Evolutionary conservation across 495 filamentous ascomycete genomes (phyloP).

Genomic region (Tuber magnatum): DNA sequence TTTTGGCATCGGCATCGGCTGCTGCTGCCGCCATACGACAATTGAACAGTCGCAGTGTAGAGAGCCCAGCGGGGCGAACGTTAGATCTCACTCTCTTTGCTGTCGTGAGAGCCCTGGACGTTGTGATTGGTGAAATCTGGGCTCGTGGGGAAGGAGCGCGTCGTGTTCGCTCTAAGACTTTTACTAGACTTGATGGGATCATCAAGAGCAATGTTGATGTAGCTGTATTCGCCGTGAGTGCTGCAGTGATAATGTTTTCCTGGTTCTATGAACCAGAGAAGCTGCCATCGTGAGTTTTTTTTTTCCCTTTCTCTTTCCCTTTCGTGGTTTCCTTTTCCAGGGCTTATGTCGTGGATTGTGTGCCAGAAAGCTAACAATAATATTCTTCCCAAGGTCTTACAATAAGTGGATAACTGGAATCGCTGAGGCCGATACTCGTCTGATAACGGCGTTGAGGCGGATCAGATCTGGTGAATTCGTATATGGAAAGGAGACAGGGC

Average conservation of each 20-base stretch:
- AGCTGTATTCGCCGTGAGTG: conserved; percentile 66
- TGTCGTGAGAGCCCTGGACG: conserved; percentile 64
- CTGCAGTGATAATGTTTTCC: conserved; percentile 66
- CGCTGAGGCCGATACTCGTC: conserved; percentile 69
- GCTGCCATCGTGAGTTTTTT: conserved; percentile 34
- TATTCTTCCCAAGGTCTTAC: conserved; percentile 49
- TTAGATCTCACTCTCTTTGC: conserved; percentile 82
- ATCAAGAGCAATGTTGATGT: conserved; percentile 57
- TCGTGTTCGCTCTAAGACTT: conserved; percentile 43
- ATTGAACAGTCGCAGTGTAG: conserved; percentile 38
- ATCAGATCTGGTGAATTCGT: conserved; percentile 57
- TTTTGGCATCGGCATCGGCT: conserved; percentile 32
- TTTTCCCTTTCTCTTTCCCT: background rate
- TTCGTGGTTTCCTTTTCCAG: background rate
- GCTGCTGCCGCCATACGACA: conserved; percentile 30
- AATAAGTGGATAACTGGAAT: conserved; percentile 77
- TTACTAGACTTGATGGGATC: conserved; percentile 49
- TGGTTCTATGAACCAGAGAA: conserved; percentile 40
- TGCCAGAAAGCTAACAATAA: conserved; percentile 11
- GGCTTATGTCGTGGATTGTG: background rate
- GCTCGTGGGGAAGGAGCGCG: conserved; percentile 44
- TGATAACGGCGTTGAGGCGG: conserved; percentile 66
- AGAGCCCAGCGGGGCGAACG: conserved; percentile 61
- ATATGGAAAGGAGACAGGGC: conserved; percentile 73
- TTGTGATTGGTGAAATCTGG: conserved; percentile 63